Evolutionary conservation across 2,329 filamentous ascomycete species (phyloP).

Genomic region (Colletotrichum scovillei): DNA sequence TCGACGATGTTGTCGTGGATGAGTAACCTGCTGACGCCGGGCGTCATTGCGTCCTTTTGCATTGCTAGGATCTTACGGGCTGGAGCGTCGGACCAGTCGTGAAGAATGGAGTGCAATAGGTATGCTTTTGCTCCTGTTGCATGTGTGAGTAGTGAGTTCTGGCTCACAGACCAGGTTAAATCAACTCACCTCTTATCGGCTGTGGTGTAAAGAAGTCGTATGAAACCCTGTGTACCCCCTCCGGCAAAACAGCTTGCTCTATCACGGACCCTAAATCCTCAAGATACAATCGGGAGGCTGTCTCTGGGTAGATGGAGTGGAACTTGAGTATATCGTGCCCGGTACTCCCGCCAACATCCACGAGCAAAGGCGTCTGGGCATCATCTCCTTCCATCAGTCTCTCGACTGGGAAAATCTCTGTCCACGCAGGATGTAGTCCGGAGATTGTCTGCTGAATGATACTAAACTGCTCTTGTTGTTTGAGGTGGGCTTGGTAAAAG

Average conservation of each 20-base stretch:
- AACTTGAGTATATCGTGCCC: conserved; percentile 2
- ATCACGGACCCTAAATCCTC: neutral
- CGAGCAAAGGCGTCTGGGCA: neutral
- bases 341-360: conserved; percentile 7
- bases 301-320: neutral
- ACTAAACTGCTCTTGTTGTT: conserved; percentile 14
- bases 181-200: conserved; percentile 37
- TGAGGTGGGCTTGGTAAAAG: conserved; percentile 4
- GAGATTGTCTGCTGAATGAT: conserved; percentile 14
- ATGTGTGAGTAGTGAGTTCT: neutral
- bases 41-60: conserved; percentile 55
- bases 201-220: conserved; percentile 54
- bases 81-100: conserved; percentile 64
- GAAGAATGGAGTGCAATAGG: conserved; percentile 64
- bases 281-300: neutral
- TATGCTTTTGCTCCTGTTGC: conserved; percentile 55
- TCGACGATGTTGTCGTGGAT: conserved; percentile 52
- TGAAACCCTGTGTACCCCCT: conserved; percentile 10
- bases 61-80: conserved; percentile 51
- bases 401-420: neutral
- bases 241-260: neutral
- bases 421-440: neutral
- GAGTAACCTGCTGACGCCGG: conserved; percentile 50
- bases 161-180: too few relatives aligned
- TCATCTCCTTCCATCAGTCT: neutral